phyloP scores from a whole-genome alignment of 441 rosid species.

The Omphalea diandra region DNA sequence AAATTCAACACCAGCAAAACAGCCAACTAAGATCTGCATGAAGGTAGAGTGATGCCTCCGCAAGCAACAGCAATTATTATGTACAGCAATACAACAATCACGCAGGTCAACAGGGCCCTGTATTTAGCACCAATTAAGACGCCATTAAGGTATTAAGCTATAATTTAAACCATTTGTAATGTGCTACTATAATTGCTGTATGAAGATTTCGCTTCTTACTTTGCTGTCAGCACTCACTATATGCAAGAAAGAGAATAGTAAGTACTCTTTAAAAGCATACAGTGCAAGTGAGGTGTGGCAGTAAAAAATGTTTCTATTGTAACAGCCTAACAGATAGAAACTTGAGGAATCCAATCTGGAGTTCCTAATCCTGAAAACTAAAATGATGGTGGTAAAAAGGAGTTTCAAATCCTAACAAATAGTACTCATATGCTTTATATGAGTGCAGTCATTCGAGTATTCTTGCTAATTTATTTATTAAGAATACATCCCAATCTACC shows the following conservation, averaged over 20 bases:
- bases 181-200: not conserved
- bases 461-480: too few relatives aligned
- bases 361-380: not conserved
- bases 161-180: slow-evolving; percentile 1
- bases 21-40: slow-evolving; percentile 75
- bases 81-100: slow-evolving; percentile 77
- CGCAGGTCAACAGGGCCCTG: slow-evolving; percentile 82
- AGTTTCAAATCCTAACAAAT: too few relatives aligned
- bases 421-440: too few relatives aligned
- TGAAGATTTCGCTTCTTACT: not conserved
- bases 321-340: not conserved
- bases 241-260: too few relatives aligned
- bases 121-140: slow-evolving; percentile 6
- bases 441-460: too few relatives aligned
- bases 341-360: not conserved
- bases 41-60: slow-evolving; percentile 84
- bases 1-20: slow-evolving; percentile 18
- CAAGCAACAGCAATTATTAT: slow-evolving; percentile 84
- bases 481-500: not conserved
- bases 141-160: not conserved
- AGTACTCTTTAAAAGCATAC: not conserved
- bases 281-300: not conserved
- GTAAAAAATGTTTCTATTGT: not conserved
- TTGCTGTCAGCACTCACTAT: too few relatives aligned
- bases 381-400: too few relatives aligned